Conservation (phyloP, 257 asterid species). For the Perilla frutescens region DNA sequence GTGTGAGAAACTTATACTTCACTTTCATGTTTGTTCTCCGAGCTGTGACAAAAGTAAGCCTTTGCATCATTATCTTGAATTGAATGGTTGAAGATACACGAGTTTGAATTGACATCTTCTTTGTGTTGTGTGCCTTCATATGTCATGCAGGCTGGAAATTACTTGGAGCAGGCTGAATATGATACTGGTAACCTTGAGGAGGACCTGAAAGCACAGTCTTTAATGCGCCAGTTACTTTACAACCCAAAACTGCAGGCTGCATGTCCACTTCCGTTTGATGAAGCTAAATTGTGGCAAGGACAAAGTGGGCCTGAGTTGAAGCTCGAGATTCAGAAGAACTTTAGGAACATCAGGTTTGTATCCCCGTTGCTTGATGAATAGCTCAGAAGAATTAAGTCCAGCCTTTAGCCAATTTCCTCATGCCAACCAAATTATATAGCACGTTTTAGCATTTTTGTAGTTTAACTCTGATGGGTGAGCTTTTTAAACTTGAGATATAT, state of each 20-base stretch:
- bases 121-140: conserved; percentile 20
- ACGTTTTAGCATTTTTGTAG: background rate
- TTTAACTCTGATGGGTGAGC: conserved; percentile 19
- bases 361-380: conserved; percentile 19
- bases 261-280: conserved; percentile 92
- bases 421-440: conserved; percentile 3
- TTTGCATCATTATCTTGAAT: conserved; percentile 12
- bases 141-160: conserved; percentile 67
- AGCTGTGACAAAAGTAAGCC: conserved; percentile 87
- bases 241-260: conserved; percentile 82
- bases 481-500: conserved; percentile 21
- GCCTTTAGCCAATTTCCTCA: background rate
- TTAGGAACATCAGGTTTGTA: conserved; percentile 82
- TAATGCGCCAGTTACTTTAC: conserved; percentile 78
- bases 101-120: conserved; percentile 17
- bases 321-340: conserved; percentile 85
- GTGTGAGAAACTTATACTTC: conserved; percentile 88
- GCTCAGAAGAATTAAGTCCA: background rate
- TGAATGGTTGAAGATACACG: background rate
- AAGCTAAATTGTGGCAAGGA: conserved; percentile 97
- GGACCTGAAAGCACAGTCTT: conserved; percentile 83
- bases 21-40: conserved; percentile 95
- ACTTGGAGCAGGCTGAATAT: conserved; percentile 95
- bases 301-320: conserved; percentile 91
- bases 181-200: conserved; percentile 73